Conservation (phyloP, 164 flowering plant species). For the Annona squamosa region DNA sequence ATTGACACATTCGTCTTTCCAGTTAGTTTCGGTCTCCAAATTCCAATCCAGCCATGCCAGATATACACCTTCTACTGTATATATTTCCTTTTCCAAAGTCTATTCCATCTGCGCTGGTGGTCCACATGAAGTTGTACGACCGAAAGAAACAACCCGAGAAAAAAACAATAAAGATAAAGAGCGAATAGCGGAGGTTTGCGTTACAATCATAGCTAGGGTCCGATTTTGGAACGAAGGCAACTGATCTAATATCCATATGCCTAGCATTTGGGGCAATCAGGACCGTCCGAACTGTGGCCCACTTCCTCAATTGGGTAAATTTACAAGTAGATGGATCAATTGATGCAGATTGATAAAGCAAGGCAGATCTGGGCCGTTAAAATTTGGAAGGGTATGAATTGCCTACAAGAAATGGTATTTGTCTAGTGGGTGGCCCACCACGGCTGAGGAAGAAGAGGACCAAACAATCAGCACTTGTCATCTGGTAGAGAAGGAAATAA, state of each 20-base stretch:
- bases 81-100: not conserved
- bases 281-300: not conserved
- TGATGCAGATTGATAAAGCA: too few relatives aligned
- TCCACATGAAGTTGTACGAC: not conserved
- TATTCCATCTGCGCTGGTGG: not conserved
- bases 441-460: not conserved
- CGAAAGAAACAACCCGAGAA: not conserved
- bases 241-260: not conserved
- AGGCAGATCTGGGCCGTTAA: too few relatives aligned
- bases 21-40: not conserved
- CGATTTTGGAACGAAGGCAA: not conserved
- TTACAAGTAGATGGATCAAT: too few relatives aligned
- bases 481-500: not conserved
- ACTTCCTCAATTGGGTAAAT: not conserved
- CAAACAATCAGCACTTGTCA: not conserved
- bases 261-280: not conserved
- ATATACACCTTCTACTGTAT: not conserved
- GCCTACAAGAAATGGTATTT: too few relatives aligned
- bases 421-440: not conserved
- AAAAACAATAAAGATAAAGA: not conserved
- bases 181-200: not conserved
- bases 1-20: constrained; percentile 10
- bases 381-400: too few relatives aligned
- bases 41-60: not conserved
- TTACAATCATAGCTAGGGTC: not conserved